These are phyloP conservation scores for Flaveria brownii DNA, from an alignment of 129 eudicot species.

Conservation along the genomic window DNA sequence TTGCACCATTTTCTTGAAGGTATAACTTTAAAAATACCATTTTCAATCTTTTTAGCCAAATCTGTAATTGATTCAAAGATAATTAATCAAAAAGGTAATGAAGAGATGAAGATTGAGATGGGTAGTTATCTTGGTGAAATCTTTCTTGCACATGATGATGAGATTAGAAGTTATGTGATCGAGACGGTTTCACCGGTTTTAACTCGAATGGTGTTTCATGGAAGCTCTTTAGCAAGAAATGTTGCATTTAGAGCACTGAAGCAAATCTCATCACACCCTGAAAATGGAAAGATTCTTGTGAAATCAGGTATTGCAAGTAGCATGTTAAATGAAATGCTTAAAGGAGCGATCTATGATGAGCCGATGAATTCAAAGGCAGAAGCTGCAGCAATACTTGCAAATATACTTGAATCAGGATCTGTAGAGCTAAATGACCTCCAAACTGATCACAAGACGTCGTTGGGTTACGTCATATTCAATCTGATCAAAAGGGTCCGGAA, in stretches of 20 bases:
- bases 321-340: constrained; percentile 60
- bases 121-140: constrained; percentile 53
- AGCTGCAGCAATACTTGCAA: constrained; percentile 65
- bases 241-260: constrained; percentile 60
- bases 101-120: constrained; percentile 69
- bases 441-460: constrained; percentile 48
- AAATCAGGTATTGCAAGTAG: constrained; percentile 46
- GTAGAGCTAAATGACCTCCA: constrained; percentile 46
- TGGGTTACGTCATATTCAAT: constrained; percentile 55
- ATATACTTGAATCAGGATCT: constrained; percentile 61
- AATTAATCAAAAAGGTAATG: constrained; percentile 44
- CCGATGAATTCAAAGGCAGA: constrained; percentile 53
- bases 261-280: constrained; percentile 55
- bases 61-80: background rate
- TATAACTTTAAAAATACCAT: constrained; percentile 11
- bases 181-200: constrained; percentile 57
- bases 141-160: constrained; percentile 52
- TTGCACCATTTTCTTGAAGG: constrained; percentile 63
- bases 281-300: constrained; percentile 51
- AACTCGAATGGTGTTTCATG: constrained; percentile 50
- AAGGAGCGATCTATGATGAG: constrained; percentile 41
- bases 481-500: constrained; percentile 45
- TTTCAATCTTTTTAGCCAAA: background rate
- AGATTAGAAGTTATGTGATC: constrained; percentile 44
- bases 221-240: constrained; percentile 45